phyloP scores from a whole-genome alignment of 2,329 filamentous ascomycete genomes.

The Penicillium sp. region DNA sequence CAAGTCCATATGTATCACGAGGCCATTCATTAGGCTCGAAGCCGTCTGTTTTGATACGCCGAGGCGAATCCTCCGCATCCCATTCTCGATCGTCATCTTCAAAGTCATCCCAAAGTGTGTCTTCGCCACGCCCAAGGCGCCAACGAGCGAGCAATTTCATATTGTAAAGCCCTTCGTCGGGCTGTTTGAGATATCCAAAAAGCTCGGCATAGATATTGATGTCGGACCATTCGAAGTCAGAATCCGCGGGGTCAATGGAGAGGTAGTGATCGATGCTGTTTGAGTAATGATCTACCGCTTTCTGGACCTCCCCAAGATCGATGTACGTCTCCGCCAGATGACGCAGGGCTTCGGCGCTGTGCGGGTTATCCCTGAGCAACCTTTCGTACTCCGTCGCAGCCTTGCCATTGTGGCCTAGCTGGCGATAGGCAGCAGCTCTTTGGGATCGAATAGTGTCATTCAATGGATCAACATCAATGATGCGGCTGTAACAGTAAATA shows the following conservation, averaged over 20 bases:
- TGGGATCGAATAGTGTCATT: constrained; percentile 57
- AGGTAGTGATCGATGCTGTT: constrained; percentile 54
- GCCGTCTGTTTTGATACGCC: constrained; percentile 63
- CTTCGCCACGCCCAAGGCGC: constrained; percentile 74
- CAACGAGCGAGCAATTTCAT: constrained; percentile 76
- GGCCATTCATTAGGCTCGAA: constrained; percentile 61
- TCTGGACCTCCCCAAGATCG: constrained; percentile 51
- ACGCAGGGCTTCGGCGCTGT: constrained; percentile 57
- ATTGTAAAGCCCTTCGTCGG: constrained; percentile 66
- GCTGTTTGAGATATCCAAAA: constrained; percentile 65
- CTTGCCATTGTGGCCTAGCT: constrained; percentile 49
- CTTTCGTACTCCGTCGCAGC: constrained; percentile 56
- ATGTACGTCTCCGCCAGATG: constrained; percentile 61
- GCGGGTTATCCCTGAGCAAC: constrained; percentile 56
- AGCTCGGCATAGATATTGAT: constrained; percentile 84
- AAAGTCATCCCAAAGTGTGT: constrained; percentile 75
- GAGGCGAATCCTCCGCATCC: constrained; percentile 70
- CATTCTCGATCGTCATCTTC: constrained; percentile 83
- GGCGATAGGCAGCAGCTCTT: constrained; percentile 58
- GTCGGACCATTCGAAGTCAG: constrained; percentile 72
- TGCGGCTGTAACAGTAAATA: constrained; percentile 55
- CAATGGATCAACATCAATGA: constrained; percentile 55
- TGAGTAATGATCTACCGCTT: constrained; percentile 55
- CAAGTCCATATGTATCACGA: constrained; percentile 66
- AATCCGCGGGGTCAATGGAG: constrained; percentile 46